Conservation (phyloP, 495 filamentous ascomycete species). For the Penicillium waksmanii region DNA sequence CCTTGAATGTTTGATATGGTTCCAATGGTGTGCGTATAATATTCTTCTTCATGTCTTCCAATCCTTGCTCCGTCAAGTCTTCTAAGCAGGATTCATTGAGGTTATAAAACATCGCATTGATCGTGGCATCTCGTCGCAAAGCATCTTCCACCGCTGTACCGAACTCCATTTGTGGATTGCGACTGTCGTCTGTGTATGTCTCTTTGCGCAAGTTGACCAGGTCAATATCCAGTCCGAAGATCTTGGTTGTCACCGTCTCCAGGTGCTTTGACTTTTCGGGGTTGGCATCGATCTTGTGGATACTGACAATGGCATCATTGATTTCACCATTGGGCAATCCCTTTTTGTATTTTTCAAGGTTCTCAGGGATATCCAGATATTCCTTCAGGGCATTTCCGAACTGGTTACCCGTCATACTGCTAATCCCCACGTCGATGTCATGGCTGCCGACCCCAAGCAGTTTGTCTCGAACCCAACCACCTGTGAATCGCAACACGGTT, state of each 20-base stretch:
- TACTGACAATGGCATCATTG: slow-evolving; percentile 48
- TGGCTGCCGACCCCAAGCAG: slow-evolving; percentile 78
- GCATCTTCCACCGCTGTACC: slow-evolving; percentile 91
- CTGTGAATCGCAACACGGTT: slow-evolving; percentile 78
- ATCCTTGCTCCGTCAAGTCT: slow-evolving; percentile 77
- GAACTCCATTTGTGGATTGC: slow-evolving; percentile 92
- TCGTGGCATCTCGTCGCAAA: slow-evolving; percentile 83
- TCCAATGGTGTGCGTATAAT: slow-evolving; percentile 86
- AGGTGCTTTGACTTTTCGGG: slow-evolving; percentile 98
- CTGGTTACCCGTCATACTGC: slow-evolving; percentile 87
- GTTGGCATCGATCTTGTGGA: slow-evolving; percentile 83
- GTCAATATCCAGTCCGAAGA: slow-evolving; percentile 89
- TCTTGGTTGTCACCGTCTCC: slow-evolving; percentile 83
- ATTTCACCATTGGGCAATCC: slow-evolving; percentile 30
- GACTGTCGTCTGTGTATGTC: slow-evolving; percentile 80
- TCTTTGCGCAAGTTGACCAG: slow-evolving; percentile 94
- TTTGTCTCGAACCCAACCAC: slow-evolving; percentile 99
- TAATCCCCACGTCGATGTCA: slow-evolving; percentile 95
- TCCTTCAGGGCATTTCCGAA: slow-evolving; percentile 71
- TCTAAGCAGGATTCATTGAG: slow-evolving; percentile 74
- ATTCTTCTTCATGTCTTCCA: slow-evolving; percentile 70
- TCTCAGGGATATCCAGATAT: slow-evolving; percentile 57
- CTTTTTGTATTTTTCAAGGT: slow-evolving; percentile 57
- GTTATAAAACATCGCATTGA: slow-evolving; percentile 98
- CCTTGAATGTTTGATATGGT: slow-evolving; percentile 89